These are phyloP conservation scores for Phytopythium sindhum DNA, from an alignment of 352 stramenopile genomes.

Conservation along the genomic window DNA sequence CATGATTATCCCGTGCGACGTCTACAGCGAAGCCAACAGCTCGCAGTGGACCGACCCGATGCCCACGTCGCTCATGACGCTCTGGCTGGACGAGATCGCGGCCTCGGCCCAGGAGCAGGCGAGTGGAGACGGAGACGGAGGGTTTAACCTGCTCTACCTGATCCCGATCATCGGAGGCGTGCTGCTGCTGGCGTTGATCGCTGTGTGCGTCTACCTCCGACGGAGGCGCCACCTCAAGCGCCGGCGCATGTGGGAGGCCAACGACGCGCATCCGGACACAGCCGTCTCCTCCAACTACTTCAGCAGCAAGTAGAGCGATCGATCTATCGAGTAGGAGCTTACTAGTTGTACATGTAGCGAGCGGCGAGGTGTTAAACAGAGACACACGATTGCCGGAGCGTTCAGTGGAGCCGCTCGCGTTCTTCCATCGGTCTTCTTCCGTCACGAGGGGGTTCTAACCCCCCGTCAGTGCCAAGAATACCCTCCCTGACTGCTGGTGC, in stretches of 20 bases:
- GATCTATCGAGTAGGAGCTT: too few species aligned
- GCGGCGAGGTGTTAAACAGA: too few species aligned
- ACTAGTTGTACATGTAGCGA: neutral
- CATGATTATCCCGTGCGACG: neutral
- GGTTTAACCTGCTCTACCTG: constrained; percentile 32
- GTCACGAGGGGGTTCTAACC: too few species aligned
- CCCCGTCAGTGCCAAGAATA: too few species aligned
- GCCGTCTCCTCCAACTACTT: neutral
- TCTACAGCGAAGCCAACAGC: neutral
- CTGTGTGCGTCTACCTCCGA: neutral
- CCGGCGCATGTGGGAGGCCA: neutral
- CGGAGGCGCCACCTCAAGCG: neutral
- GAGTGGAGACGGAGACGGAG: neutral
- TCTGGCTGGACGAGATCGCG: neutral
- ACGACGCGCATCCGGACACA: neutral
- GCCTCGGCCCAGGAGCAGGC: neutral
- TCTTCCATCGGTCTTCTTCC: neutral
- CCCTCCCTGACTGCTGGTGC: too few species aligned
- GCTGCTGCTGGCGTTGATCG: constrained; percentile 14
- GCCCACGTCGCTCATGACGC: neutral
- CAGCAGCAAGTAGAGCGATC: neutral
- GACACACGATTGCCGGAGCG: too few species aligned
- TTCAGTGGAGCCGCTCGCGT: too few species aligned
- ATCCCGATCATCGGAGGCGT: constrained; percentile 20
- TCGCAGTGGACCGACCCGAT: constrained; percentile 1